Evolutionary conservation across 805 yeast genomes (phyloP).

Genomic region (Brettanomyces bruxellensis): DNA sequence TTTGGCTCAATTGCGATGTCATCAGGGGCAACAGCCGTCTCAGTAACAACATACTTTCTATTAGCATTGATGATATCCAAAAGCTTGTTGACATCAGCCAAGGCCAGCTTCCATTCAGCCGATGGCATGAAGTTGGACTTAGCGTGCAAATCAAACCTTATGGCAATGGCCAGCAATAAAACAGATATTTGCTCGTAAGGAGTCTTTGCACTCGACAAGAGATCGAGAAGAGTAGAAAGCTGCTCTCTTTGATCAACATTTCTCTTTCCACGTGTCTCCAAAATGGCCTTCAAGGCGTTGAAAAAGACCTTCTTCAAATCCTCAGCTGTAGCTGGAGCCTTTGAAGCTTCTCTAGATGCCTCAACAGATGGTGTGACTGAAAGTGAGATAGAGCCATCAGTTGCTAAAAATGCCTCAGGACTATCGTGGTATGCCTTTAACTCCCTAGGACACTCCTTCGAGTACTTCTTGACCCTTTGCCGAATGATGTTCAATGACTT

Average conservation of each 20-base stretch:
- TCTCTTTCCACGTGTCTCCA: constrained; percentile 93
- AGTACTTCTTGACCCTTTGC: constrained; percentile 79
- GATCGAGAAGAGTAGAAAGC: constrained; percentile 57
- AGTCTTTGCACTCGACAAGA: constrained; percentile 38
- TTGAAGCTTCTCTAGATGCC: constrained; percentile 20
- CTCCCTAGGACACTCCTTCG: constrained; percentile 57
- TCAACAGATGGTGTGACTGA: constrained; percentile 13
- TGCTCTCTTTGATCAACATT: constrained; percentile 81
- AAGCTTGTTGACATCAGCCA: constrained; percentile 50
- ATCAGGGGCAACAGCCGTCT: constrained; percentile 60
- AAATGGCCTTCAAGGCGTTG: constrained; percentile 59
- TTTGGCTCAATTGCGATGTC: constrained; percentile 68
- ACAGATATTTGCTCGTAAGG: constrained; percentile 75
- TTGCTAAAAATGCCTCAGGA: constrained; percentile 68
- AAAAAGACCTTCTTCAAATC: constrained; percentile 39
- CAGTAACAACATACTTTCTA: constrained; percentile 58
- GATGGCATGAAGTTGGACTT: constrained; percentile 65
- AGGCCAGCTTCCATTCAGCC: constrained; percentile 70
- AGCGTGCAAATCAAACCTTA: constrained; percentile 75
- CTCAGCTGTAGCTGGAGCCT: constrained; percentile 24
- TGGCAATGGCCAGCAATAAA: constrained; percentile 73
- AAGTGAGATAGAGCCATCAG: constrained; percentile 12
- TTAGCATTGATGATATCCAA: constrained; percentile 63
- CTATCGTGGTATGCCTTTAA: constrained; percentile 52
- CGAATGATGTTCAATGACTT: constrained; percentile 80